Base-by-base conservation (phyloP, 2,329 filamentous ascomycete species). In the Penicillium sumatraense region DNA sequence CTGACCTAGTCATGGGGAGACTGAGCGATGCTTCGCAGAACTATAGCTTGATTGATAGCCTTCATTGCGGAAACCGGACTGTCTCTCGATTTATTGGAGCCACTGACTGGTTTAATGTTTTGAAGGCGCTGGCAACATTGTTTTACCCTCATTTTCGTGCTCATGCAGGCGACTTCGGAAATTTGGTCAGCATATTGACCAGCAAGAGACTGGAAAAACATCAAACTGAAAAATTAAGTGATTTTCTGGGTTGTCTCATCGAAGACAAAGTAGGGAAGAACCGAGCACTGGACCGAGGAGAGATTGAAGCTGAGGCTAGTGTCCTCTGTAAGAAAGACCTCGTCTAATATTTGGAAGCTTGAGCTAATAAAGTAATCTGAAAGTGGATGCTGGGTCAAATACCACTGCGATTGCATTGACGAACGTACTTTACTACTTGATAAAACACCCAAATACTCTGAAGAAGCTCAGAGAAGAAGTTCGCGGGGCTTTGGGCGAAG, bases 381-480 rank as follows among this genome's bases (percentile, higher is more conserved):
- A 14, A 16, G 9, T 36, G 33, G 9, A 36, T 14, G 33, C 33
- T 4, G 33, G 33, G 2, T 36, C 33, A 3, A n/a, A 5, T 5
- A 16, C 33, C 18, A 40, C 36, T 3, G 36, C 18, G 5, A 23
- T 40, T 11, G 36, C 36, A 21, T 3, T 40, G 3, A 21, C 9
- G 14, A 40, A 40, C 18, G 20, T 14, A 2, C 2, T 40, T 5
- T 23, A 18, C 7, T 11, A 5, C 7, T 10, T 40, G 18, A 6
- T 23, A 3, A 8, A 14, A 5, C 8, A 40, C 13, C 36, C 36
- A 5, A 7, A 9, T 11, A 13, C 2, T 14, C 11, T 44, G 18
- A 23, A 24, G 16, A 18, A 33, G 24, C 29, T 69, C 64, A 70
- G 74, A 0, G 65, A 72, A 6, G 80, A 82, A 59, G 23, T 82